Evolutionary conservation across 129 eudicot species (phyloP).

Genomic region (Sambucus nigra): DNA sequence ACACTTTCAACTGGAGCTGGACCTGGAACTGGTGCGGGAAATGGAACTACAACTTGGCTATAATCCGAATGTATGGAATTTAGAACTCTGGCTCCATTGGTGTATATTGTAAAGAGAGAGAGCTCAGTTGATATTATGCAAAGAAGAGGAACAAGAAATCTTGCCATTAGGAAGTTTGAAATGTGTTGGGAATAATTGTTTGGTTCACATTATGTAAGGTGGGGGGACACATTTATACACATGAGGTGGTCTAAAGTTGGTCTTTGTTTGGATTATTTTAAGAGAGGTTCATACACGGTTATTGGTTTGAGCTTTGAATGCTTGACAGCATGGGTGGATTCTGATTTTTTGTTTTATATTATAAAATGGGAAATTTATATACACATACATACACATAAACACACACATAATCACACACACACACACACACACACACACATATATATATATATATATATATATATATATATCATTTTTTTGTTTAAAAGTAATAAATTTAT

Average conservation of each 20-base stretch:
- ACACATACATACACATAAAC: too few relatives aligned
- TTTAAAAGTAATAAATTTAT: too few relatives aligned
- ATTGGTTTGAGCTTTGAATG: conserved; percentile 16
- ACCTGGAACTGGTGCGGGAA: conserved; percentile 11
- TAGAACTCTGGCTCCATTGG: conserved; percentile 11
- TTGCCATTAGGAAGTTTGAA: conserved; percentile 13
- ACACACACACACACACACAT: too few relatives aligned
- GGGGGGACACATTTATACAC: conserved; percentile 1
- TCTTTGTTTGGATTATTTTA: conserved; percentile 5
- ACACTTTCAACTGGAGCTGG: conserved; percentile 9
- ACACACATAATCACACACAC: too few relatives aligned
- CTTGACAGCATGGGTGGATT: conserved; percentile 16
- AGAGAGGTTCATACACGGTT: conserved; percentile 10
- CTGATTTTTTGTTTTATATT: too few relatives aligned
- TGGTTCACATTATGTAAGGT: not conserved
- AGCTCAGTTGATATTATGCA: conserved; percentile 8
- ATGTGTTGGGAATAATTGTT: conserved; percentile 1
- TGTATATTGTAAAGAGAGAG: conserved; percentile 9
- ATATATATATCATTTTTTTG: too few relatives aligned
- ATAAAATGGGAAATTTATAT: too few relatives aligned
- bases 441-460: too few relatives aligned
- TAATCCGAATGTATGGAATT: too few relatives aligned
- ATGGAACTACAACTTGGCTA: too few relatives aligned
- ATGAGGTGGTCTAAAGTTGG: conserved; percentile 5
- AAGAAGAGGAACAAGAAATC: conserved; percentile 13